Percentiles rank a stretch among this genome's conserved stretches.
These are phyloP conservation scores for Phialophora verrucosa DNA, from an alignment of 2,329 filamentous ascomycete species.

Conservation along the genomic window DNA sequence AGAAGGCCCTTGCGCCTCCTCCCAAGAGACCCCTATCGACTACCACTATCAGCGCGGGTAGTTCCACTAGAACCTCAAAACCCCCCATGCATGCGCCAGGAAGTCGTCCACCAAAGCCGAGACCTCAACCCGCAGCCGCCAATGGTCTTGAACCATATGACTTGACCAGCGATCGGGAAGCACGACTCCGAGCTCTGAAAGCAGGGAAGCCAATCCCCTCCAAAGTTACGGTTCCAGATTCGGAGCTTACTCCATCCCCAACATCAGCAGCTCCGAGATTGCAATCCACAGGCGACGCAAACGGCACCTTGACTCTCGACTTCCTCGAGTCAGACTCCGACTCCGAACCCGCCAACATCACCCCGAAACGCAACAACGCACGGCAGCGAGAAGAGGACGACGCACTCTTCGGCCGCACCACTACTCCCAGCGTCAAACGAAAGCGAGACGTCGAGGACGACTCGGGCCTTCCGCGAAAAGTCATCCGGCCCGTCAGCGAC, in stretches of 20 bases:
- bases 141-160: slow-evolving; percentile 29
- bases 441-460: slow-evolving; percentile 1
- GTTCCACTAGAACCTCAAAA: slow-evolving; percentile 2
- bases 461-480: slow-evolving; percentile 18
- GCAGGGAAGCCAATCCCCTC: slow-evolving; percentile 37
- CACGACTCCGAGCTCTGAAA: slow-evolving; percentile 43
- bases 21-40: slow-evolving; percentile 2
- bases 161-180: slow-evolving; percentile 42
- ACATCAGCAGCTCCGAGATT: not conserved
- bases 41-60: too few relatives aligned
- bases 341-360: slow-evolving; percentile 13
- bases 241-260: not conserved
- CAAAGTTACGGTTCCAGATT: not conserved
- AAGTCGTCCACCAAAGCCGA: not conserved
- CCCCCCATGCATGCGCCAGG: slow-evolving; percentile 30
- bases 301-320: slow-evolving; percentile 27
- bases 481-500: slow-evolving; percentile 14
- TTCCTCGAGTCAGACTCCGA: slow-evolving; percentile 36
- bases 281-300: slow-evolving; percentile 7
- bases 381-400: slow-evolving; percentile 2
- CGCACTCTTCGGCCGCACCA: not conserved
- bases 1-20: slow-evolving; percentile 11
- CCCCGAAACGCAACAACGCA: not conserved
- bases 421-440: slow-evolving; percentile 1
- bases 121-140: slow-evolving; percentile 10